A percentile compares a stretch with the other conserved stretches of the same genome.
Conservation (phyloP, 1,284 basidiomycete genomes). For the Sphaerobolus stellatus region DNA sequence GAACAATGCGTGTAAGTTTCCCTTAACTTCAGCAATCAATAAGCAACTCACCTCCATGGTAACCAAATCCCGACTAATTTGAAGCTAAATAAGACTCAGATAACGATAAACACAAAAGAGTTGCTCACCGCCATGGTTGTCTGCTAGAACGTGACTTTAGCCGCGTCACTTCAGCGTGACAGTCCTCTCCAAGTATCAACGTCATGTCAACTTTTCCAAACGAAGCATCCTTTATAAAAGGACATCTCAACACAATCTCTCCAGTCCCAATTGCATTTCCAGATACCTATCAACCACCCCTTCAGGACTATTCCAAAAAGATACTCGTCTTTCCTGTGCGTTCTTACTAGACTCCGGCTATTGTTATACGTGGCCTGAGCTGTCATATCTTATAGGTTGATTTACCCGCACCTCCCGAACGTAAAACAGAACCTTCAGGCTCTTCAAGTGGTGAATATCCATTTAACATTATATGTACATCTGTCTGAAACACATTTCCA, state of each 20-base stretch:
- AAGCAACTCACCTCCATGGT: slow-evolving; percentile 54
- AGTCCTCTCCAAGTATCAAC: slow-evolving; percentile 1
- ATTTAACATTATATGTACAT: slow-evolving; percentile 4
- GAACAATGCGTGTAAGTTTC: slow-evolving; percentile 16
- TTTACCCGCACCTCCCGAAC: slow-evolving; percentile 57
- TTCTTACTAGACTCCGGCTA: slow-evolving; percentile 15
- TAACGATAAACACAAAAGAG: not conserved
- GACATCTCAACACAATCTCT: slow-evolving; percentile 67
- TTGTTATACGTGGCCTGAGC: not conserved
- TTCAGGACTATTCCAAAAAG: slow-evolving; percentile 67
- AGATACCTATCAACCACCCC: slow-evolving; percentile 76
- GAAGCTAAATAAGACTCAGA: too few species aligned
- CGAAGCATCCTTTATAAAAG: slow-evolving; percentile 70
- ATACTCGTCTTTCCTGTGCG: slow-evolving; percentile 72
- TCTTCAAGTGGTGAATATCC: slow-evolving; percentile 33
- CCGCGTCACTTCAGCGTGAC: slow-evolving; percentile 12
- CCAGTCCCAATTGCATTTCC: slow-evolving; percentile 68
- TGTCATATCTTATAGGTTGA: slow-evolving; percentile 42
- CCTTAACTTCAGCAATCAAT: not conserved
- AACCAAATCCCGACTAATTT: slow-evolving; percentile 58
- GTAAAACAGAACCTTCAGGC: slow-evolving; percentile 36
- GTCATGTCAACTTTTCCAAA: slow-evolving; percentile 11
- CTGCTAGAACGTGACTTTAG: slow-evolving; percentile 5
- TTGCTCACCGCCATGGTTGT: slow-evolving; percentile 19
- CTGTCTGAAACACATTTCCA: slow-evolving; percentile 23